phyloP scores from a whole-genome alignment of 1,139 yeast species.

The Zhuliangozyma blackwelliae region DNA sequence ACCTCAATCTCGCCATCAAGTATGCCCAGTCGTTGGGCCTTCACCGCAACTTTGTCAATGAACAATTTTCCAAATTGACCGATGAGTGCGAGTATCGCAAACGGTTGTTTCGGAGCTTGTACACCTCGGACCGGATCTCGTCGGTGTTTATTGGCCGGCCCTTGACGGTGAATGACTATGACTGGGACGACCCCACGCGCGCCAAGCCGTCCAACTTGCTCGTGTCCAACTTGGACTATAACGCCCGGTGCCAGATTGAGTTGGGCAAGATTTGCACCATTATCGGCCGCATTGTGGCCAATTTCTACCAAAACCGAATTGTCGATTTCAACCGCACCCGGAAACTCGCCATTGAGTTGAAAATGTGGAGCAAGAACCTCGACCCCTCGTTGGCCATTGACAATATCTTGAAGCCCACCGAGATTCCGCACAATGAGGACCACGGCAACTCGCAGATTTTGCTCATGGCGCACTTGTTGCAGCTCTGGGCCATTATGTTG shows the following conservation, averaged over 20 bases:
- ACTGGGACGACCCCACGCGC: conserved; percentile 35
- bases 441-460: conserved; percentile 19
- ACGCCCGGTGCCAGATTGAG: conserved; percentile 14
- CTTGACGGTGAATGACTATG: conserved; percentile 32
- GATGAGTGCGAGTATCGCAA: conserved; percentile 21
- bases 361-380: conserved; percentile 32
- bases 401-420: conserved; percentile 16
- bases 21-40: conserved; percentile 24
- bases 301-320: conserved; percentile 27
- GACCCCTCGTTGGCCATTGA: conserved; percentile 23
- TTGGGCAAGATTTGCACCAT: conserved; percentile 14
- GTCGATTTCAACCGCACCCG: conserved; percentile 32
- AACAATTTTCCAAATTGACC: conserved; percentile 11
- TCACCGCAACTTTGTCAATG: conserved; percentile 22
- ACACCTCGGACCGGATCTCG: conserved; percentile 36
- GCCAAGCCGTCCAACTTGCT: conserved; percentile 3
- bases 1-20: conserved; percentile 22
- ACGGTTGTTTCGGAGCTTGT: conserved; percentile 38
- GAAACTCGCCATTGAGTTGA: conserved; percentile 35
- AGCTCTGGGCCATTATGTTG: conserved; percentile 38
- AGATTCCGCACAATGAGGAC: conserved; percentile 11
- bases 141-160: conserved; percentile 41
- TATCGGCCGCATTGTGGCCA: conserved; percentile 29
- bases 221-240: conserved; percentile 8
- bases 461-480: conserved; percentile 33